phyloP scores from a whole-genome alignment of 1,139 yeast species.

The Candida neerlandica region DNA sequence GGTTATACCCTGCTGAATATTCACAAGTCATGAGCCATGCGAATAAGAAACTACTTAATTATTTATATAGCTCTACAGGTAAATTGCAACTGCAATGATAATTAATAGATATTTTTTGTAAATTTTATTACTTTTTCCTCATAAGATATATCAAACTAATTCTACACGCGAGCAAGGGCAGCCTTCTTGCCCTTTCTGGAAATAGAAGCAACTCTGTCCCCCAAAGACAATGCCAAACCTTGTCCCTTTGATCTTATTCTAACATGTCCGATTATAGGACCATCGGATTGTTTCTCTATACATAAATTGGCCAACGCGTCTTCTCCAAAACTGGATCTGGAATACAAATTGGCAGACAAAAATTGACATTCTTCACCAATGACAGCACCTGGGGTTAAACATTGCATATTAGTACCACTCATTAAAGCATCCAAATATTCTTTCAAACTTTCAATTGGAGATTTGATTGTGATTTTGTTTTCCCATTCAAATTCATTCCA shows the following conservation, averaged over 20 bases:
- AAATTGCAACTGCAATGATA: not conserved
- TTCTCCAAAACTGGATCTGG: conserved; percentile 94
- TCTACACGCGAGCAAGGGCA: conserved; percentile 24
- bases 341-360: conserved; percentile 90
- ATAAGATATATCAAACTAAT: not conserved
- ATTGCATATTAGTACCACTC: conserved; percentile 89
- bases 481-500: conserved; percentile 99
- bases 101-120: not conserved
- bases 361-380: conserved; percentile 89
- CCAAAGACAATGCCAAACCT: conserved; percentile 92
- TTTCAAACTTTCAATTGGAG: conserved; percentile 67
- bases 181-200: conserved; percentile 54
- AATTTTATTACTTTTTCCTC: not conserved
- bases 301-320: conserved; percentile 96
- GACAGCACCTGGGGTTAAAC: conserved; percentile 89
- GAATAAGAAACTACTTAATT: conserved; percentile 18
- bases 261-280: conserved; percentile 89
- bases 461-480: conserved; percentile 89
- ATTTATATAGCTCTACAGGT: conserved; percentile 12
- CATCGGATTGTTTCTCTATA: conserved; percentile 76
- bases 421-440: conserved; percentile 78
- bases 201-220: conserved; percentile 87
- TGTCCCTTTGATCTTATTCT: conserved; percentile 98
- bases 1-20: conserved; percentile 26
- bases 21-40: conserved; percentile 18